Evolutionary conservation across 176 grass and related monocot genomes (phyloP).

Genomic region (Poa pratensis): DNA sequence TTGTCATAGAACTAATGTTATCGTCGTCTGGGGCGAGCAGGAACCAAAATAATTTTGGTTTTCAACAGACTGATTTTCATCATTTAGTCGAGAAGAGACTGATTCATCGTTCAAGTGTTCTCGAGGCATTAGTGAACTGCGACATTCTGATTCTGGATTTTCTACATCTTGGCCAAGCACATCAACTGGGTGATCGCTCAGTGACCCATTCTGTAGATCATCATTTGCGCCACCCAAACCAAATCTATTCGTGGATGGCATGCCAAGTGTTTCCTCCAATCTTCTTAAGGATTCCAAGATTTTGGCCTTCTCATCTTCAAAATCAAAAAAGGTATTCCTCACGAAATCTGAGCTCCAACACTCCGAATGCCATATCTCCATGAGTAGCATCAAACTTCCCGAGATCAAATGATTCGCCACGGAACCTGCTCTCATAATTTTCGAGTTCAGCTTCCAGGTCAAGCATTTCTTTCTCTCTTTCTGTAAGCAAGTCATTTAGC

Average conservation of each 20-base stretch:
- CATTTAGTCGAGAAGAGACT: constrained; percentile 30
- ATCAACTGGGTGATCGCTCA: background rate
- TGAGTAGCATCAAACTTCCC: constrained; percentile 32
- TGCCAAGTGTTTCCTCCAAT: constrained; percentile 63
- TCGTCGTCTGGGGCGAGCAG: constrained; percentile 31
- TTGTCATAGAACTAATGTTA: constrained; percentile 24
- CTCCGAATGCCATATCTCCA: constrained; percentile 32
- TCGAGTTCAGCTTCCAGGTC: constrained; percentile 80
- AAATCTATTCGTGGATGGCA: constrained; percentile 42
- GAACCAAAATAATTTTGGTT: constrained; percentile 25
- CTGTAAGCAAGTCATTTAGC: constrained; percentile 81
- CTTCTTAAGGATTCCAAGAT: constrained; percentile 67
- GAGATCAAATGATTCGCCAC: constrained; percentile 37
- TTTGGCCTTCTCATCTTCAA: constrained; percentile 71
- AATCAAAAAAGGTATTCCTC: constrained; percentile 55
- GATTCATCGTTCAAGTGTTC: constrained; percentile 31
- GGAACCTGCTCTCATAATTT: constrained; percentile 35
- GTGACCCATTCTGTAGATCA: constrained; percentile 8
- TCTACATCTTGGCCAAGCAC: constrained; percentile 6
- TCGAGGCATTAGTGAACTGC: background rate
- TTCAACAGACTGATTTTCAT: constrained; percentile 32
- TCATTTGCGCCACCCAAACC: constrained; percentile 33
- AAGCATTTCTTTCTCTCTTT: constrained; percentile 91
- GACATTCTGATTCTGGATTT: constrained; percentile 20
- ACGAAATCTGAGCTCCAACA: constrained; percentile 45